Conservation (phyloP, 2,329 filamentous ascomycete species). For the Colletotrichum horii region DNA sequence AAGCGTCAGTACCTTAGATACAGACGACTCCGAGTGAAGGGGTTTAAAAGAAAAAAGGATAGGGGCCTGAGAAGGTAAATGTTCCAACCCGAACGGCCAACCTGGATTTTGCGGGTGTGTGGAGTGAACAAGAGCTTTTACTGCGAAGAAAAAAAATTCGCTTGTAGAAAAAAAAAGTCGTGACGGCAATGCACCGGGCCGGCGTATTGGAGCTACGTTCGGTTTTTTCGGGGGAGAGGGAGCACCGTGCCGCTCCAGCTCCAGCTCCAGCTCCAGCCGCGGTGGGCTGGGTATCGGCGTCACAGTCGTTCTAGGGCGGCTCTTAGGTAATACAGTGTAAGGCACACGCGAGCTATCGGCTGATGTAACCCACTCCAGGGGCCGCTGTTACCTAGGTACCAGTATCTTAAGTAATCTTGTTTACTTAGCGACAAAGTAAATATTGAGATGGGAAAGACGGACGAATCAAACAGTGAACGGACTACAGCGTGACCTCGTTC, state of each 20-base stretch:
- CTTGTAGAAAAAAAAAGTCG: constrained; percentile 8
- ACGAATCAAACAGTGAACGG: background rate
- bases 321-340: background rate
- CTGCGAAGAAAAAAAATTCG: constrained; percentile 8
- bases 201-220: constrained; percentile 12
- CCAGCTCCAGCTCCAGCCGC: background rate
- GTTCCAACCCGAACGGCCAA: background rate
- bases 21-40: background rate
- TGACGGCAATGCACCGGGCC: constrained; percentile 22
- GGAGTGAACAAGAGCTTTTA: background rate
- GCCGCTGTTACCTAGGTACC: background rate
- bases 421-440: background rate
- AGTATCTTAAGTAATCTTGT: background rate
- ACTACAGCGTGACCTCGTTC: background rate
- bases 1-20: background rate
- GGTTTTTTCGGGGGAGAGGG: background rate
- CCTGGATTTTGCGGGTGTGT: background rate
- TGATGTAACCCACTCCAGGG: background rate
- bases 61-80: background rate
- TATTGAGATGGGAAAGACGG: background rate
- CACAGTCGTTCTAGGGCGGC: background rate
- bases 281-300: background rate
- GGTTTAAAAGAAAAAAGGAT: background rate
- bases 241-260: background rate
- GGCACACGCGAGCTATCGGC: background rate